A percentile compares a stretch with the other conserved stretches of the same genome.
These are phyloP conservation scores for Purpureocillium lavendulum DNA, from an alignment of 2,329 filamentous ascomycete species.

Conservation along the genomic window DNA sequence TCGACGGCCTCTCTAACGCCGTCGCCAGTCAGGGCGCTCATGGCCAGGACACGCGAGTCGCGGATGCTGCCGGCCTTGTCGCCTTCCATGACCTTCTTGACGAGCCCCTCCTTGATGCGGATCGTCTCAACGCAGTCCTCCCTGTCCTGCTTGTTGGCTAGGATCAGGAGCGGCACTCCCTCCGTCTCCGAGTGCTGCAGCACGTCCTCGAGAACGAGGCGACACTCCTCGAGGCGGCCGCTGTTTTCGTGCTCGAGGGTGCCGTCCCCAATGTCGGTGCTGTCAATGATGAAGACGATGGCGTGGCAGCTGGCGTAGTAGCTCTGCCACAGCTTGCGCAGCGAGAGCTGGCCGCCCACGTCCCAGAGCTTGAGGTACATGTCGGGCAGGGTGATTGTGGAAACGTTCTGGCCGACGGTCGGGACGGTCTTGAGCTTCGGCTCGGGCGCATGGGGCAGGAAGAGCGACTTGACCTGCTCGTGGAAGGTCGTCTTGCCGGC, in stretches of 20 bases:
- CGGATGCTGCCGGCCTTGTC: slow-evolving; percentile 79
- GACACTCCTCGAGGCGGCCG: slow-evolving; percentile 76
- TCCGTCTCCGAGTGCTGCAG: slow-evolving; percentile 80
- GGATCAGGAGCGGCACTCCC: slow-evolving; percentile 81
- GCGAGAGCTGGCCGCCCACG: slow-evolving; percentile 82
- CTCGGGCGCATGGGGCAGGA: slow-evolving; percentile 52
- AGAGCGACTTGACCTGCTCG: slow-evolving; percentile 89
- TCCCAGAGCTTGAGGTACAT: slow-evolving; percentile 99
- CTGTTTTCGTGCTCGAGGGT: slow-evolving; percentile 45
- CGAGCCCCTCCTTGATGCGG: slow-evolving; percentile 90
- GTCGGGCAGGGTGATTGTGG: slow-evolving; percentile 80
- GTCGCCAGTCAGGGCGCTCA: slow-evolving; percentile 80
- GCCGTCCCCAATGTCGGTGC: slow-evolving; percentile 83
- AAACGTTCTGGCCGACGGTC: slow-evolving; percentile 94
- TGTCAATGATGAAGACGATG: slow-evolving; percentile 96
- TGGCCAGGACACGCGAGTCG: slow-evolving; percentile 83
- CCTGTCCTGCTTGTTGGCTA: slow-evolving; percentile 96
- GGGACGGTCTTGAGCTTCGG: slow-evolving; percentile 81
- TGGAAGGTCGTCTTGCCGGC: slow-evolving; percentile 98
- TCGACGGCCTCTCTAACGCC: slow-evolving; percentile 95
- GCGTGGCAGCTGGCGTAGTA: slow-evolving; percentile 94
- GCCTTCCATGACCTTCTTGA: slow-evolving; percentile 92
- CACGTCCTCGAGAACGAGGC: slow-evolving; percentile 81
- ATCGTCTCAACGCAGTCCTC: slow-evolving; percentile 98
- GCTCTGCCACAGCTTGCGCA: slow-evolving; percentile 88